These are phyloP conservation scores for Tetragonia tetragonoides DNA, from an alignment of 148 eudicot genomes.

Conservation along the genomic window DNA sequence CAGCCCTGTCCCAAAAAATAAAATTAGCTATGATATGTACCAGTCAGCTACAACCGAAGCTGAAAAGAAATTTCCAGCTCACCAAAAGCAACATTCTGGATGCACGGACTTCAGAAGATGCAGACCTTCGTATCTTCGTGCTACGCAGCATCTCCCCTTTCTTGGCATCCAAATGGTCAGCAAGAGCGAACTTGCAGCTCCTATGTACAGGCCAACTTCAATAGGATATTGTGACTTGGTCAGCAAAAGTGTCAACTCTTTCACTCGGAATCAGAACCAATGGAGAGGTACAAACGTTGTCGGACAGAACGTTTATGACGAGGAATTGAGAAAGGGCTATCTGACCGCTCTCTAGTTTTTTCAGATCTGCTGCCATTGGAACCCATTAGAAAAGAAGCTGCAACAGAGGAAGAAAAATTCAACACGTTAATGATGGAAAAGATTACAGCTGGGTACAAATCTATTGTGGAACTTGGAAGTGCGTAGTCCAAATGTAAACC, in stretches of 20 bases:
- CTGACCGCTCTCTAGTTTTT: slow-evolving; percentile 66
- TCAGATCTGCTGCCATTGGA: slow-evolving; percentile 53
- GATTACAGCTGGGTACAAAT: too few species aligned
- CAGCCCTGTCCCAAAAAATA: slow-evolving; percentile 12
- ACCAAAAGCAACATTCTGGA: background rate
- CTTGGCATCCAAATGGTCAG: slow-evolving; percentile 12
- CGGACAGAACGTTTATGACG: slow-evolving; percentile 74
- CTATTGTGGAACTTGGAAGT: too few species aligned
- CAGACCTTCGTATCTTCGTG: background rate
- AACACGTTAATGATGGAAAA: background rate
- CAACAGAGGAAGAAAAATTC: slow-evolving; percentile 7
- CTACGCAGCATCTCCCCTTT: slow-evolving; percentile 4
- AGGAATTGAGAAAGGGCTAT: slow-evolving; percentile 69
- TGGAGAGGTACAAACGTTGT: slow-evolving; percentile 59
- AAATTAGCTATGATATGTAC: slow-evolving; percentile 28
- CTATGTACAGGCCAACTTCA: slow-evolving; percentile 24
- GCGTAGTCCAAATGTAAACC: too few species aligned
- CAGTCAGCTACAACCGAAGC: slow-evolving; percentile 19
- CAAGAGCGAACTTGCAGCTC: slow-evolving; percentile 1
- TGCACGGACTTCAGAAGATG: background rate
- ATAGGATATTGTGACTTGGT: background rate
- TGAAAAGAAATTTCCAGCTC: slow-evolving; percentile 25
- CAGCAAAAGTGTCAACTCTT: slow-evolving; percentile 8
- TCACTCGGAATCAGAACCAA: slow-evolving; percentile 73
- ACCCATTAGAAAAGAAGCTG: slow-evolving; percentile 63